Evolutionary conservation across 768 basidiomycete species (phyloP), one percentile per base, ranked within the genome.

Genomic region (Hypholoma fasciculare): DNA sequence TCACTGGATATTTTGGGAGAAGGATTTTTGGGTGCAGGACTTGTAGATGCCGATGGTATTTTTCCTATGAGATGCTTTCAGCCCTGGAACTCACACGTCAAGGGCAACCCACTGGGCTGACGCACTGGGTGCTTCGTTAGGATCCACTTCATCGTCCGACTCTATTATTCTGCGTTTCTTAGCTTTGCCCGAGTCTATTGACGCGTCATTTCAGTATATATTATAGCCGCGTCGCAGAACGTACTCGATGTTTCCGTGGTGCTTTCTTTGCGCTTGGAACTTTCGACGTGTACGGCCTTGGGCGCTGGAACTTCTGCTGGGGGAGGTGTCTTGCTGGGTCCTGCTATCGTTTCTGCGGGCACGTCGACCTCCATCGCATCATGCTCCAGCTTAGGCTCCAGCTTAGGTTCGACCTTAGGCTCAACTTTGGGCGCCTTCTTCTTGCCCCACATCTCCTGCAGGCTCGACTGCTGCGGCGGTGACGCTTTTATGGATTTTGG

Each of bases 391-490:
- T 72, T 34, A 9, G 30, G 30, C 30, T 34, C 30, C 7, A 34
- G 6, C 9, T 34, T 34, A 9, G 69, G 42, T 60, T 69, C 50
- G 53, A 60, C 52, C 61, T 72, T 66, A 13, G 67, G 49, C 59
- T 53, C 65, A 48, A 46, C 53, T 52, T 62, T 56, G 56, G 68
- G 60, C 56, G 64, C 67, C 59, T 68, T 80, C 72, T 82, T 82
- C 64, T 73, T 76, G 9, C 76, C 78, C 89, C 90, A 94, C 76
- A 91, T 79, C 54, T 92, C 89, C 56, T 83, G 78, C 39, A 94
- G 81, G 65, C 77, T 92, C n/a, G 90, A 78, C 69, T 94, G 92
- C 57, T 91, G 90, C 7, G 87, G 84, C 0, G 88, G 87, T 3
- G 86, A 71, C 27, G 83, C 69, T 71, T 90, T 92, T n/a, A 67